Base-by-base conservation (phyloP, 306 rosid genomes). In the Purshia tridentata region DNA sequence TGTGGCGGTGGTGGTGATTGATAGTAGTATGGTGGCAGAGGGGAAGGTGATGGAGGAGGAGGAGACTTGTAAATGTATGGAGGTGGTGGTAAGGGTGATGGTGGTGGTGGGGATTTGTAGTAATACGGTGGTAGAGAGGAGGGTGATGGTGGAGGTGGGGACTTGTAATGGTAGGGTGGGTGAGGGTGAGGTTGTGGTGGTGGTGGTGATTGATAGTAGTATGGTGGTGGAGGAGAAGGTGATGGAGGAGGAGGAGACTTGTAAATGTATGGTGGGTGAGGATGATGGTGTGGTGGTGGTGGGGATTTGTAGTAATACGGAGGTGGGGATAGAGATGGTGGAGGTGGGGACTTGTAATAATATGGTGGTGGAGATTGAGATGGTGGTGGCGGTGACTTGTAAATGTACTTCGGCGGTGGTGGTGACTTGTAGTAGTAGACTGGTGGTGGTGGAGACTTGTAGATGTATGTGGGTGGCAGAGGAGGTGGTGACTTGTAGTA, bases 171-270 rank as follows among this genome's bases (percentile, higher is more conserved):
- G 14, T 77, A 78, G 0, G 84, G 77, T 4, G 84, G 81, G 87
- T 0, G 47, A 42, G 0, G 82, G 78, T 0, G 78, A 40, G n/a
- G n/a, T n/a, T n/a, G n/a, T 22, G 80, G 79, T 0, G 92, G 92
- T 1, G 92, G 92, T 0, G 92, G 90, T 0, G 89, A 80, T 0
- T 73, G 54, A 16, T 85, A 58, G 0, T 77, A 44, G 15, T 81
- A 79, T 2, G 70, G 65, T 3, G 88, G 81, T 0, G 72, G 70
- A 4, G 74, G 72, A 1, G 15, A 12, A 0, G 88, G 87, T 0
- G 89, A 45, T 8, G 89, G 88, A 0, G 85, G 82, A 0, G 88
- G 92, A 0, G 92, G 92, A 0, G 96, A 86, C 35, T 86, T 80
- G 79, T 90, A 90, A 2, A 50, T 0, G 39, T 84, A 81, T 4